Evolutionary conservation across 2,329 filamentous ascomycete species (phyloP), one percentile per base, ranked within the genome.

Genomic region (Ophidiomyces ophidiicola): DNA sequence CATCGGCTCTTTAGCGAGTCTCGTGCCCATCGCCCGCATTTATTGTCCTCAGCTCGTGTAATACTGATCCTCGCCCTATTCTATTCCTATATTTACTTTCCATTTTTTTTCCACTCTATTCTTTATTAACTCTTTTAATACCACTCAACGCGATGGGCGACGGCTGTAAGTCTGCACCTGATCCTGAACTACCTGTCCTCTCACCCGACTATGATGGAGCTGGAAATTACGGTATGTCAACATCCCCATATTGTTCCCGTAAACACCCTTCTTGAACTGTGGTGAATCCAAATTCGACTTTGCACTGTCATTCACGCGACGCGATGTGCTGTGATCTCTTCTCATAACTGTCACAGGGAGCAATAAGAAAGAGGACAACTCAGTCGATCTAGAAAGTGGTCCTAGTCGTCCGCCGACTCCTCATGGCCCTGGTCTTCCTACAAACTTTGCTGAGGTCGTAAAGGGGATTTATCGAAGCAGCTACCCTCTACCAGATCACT

Each of bases 391-490:
- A 25, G 46, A 46, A 32, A 46, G 44, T 31, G 44, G 42, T 20
- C 35, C 45, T 31, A 49, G 47, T 43, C 51, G 54, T 34, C 53
- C 54, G 24, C 51, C 58, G 21, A 58, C 53, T 24, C 51, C 56
- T 35, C 49, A 53, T 42, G 51, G 55, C 29, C 45, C 48, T 39
- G 48, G 55, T 33, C 39, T 55, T n/a, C 82, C 82, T 1, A 52
- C 63, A 47, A 94, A 94, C 55, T 94, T 88, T 59, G 83, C 80
- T 12, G 63, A 76, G 19, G 80, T 94, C 14, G 64, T 79, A 14
- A 72, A 77, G 5, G 78, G 80, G 6, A 69, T 94, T 19, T 94
- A 84, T 56, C 75, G 87, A 37, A 88, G 83, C 59, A 80, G 80
- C 48, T 94, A 86, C 54, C 87, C 87, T 2, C 66, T 76, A 45